Base-by-base conservation (phyloP, 2,329 filamentous ascomycete species). In the Penicillium sp. region DNA sequence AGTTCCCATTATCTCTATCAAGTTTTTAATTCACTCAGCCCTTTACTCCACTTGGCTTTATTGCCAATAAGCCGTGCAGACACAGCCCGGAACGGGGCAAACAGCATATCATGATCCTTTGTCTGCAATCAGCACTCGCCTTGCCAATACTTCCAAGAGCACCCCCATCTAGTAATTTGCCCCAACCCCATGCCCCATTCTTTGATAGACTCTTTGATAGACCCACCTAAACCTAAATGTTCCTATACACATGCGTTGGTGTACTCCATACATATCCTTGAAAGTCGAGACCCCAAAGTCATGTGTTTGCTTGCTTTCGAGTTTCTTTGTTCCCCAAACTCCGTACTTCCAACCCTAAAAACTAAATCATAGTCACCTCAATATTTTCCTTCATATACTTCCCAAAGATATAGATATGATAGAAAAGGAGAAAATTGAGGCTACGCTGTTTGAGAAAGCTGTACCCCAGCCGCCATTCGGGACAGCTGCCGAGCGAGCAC, bases 401-500 rank as follows among this genome's bases (percentile, higher is more conserved):
- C 13, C 8, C 10, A 7, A 27, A 51, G 4, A 25, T 15, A 34
- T 10, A 34, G 29, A 13, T 1, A 51, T 44, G 21, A 15, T 4
- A 16, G 19, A 29, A 39, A 31, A 23, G 27, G 21, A 38, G 23
- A 34, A 19, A 51, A 11, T 29, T 4, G 23, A 27, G 4, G 13
- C 29, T 11, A 31, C 16, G 4, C 10, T 23, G 23, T 46, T 31
- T 6, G 62, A 68, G 16, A 60, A 59, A n/a, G 60, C 66, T 19
- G 53, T 66, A 19, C 66, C 66, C 3, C 67, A 61, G 41, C 68
- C 64, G 36, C 58, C 64, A 11, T 53, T 66, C 9, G 64, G 66
- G 4, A 74, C 70, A 9, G 73, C 75, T 5, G 73, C 75, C 16
- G 76, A 78, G 54, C 74, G 70, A 16, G 73, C 72, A 16, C 66